Conservation (phyloP, 805 yeast species). For the Yarrowia sp. region DNA sequence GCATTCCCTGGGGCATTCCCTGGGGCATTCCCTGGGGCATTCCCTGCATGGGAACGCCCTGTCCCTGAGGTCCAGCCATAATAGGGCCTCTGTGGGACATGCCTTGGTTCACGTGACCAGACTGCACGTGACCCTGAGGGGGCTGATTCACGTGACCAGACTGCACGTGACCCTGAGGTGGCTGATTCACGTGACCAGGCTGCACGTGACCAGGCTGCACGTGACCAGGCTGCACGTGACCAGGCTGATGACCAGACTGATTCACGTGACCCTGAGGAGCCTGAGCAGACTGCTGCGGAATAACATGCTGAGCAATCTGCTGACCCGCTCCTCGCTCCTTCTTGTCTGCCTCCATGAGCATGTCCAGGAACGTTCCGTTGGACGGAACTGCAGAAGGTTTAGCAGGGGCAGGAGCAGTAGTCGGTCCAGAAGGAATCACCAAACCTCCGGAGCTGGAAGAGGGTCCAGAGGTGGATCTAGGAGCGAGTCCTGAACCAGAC, state of each 20-base stretch:
- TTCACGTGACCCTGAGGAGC: no score
- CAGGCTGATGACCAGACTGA: background rate
- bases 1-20: background rate
- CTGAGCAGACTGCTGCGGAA: background rate
- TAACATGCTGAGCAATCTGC: background rate
- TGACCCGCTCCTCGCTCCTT: constrained; percentile 11
- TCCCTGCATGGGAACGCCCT: no score
- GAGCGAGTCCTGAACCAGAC: background rate
- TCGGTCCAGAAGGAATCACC: no score
- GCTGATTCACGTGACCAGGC: no score
- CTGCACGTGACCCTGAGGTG: background rate
- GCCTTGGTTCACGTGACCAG: background rate
- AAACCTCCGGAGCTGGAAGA: background rate
- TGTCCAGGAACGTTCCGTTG: background rate
- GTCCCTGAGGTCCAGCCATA: constrained; percentile 16
- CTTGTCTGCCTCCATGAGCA: constrained; percentile 23
- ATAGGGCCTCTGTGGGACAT: background rate
- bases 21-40: background rate
- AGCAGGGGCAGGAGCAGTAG: no score
- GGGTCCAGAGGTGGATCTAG: background rate
- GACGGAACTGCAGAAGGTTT: background rate
- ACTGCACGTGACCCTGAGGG: background rate
- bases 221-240: no score
- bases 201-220: no score
- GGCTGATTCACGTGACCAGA: background rate